Conservation (phyloP, 768 basidiomycete genomes). For the Cystobasidiopsis lactophilus region DNA sequence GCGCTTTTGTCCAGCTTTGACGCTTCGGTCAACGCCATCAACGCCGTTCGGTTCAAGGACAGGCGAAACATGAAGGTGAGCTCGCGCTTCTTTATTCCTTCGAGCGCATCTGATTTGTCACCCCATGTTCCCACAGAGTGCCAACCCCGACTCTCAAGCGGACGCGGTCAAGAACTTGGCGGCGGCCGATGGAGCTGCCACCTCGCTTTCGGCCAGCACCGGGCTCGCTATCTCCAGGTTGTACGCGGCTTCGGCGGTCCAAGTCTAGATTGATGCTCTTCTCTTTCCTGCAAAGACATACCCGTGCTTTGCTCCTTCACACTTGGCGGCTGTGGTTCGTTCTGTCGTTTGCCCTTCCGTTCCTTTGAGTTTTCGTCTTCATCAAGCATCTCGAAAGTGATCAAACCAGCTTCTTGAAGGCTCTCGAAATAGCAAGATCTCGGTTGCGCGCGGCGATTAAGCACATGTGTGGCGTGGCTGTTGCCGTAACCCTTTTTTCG, state of each 20-base stretch:
- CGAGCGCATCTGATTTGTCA: too few species aligned
- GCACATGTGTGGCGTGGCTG: too few species aligned
- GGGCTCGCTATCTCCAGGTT: not conserved
- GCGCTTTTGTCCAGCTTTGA: not conserved
- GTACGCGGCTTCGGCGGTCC: too few species aligned
- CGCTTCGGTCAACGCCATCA: not conserved
- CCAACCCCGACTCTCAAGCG: not conserved
- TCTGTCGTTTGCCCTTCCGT: not conserved
- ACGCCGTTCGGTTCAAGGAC: not conserved
- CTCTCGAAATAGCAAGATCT: too few species aligned
- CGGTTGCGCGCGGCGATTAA: too few species aligned
- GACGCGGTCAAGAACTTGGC: not conserved
- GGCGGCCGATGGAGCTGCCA: not conserved
- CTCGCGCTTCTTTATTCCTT: too few species aligned
- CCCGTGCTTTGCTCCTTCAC: not conserved
- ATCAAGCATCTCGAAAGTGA: too few species aligned
- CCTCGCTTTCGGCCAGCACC: not conserved
- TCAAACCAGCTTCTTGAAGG: too few species aligned
- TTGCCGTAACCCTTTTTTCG: too few species aligned
- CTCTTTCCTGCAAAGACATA: not conserved
- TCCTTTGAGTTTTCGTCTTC: not conserved
- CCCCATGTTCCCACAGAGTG: too few species aligned
- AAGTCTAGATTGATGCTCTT: too few species aligned
- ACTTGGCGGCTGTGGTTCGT: not conserved
- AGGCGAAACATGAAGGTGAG: not conserved